phyloP scores from a whole-genome alignment of 345 rosid genomes.

The Kernera saxatilis region DNA sequence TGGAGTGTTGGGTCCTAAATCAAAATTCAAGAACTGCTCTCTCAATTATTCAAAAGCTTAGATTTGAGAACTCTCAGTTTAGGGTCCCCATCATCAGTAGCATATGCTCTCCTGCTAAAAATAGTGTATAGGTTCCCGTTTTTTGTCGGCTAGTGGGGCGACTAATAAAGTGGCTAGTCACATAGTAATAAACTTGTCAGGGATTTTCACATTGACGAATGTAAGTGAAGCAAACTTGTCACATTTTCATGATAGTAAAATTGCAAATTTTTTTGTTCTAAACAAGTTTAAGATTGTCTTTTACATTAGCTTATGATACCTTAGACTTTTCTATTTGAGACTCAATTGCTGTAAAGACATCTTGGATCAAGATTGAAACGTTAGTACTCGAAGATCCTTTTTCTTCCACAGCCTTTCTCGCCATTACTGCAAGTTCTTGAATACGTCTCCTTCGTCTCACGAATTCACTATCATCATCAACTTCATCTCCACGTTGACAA shows the following conservation, averaged over 20 bases:
- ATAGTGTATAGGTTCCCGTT: no score
- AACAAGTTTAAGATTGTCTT: background rate
- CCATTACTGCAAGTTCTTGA: slow-evolving; percentile 38
- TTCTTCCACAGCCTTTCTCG: slow-evolving; percentile 39
- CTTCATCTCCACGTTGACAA: background rate
- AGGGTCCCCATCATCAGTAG: no score
- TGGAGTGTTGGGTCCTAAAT: no score
- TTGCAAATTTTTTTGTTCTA: background rate
- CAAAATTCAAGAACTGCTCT: no score
- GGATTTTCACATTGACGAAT: no score
- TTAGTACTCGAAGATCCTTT: slow-evolving; percentile 57
- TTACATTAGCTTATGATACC: background rate
- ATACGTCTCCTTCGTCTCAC: slow-evolving; percentile 40
- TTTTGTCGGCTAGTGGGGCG: no score
- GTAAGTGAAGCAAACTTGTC: no score
- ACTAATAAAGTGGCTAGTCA: no score
- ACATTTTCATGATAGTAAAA: background rate
- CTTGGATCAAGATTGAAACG: slow-evolving; percentile 40
- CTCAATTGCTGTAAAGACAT: slow-evolving; percentile 26
- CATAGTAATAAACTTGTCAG: no score
- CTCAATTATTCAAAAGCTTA: no score
- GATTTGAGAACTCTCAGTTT: no score
- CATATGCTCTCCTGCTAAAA: no score
- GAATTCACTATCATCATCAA: slow-evolving; percentile 29
- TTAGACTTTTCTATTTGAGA: background rate